Evolutionary conservation across 2,329 filamentous ascomycete genomes (phyloP).

Genomic region (Cryphonectria nitschkei): DNA sequence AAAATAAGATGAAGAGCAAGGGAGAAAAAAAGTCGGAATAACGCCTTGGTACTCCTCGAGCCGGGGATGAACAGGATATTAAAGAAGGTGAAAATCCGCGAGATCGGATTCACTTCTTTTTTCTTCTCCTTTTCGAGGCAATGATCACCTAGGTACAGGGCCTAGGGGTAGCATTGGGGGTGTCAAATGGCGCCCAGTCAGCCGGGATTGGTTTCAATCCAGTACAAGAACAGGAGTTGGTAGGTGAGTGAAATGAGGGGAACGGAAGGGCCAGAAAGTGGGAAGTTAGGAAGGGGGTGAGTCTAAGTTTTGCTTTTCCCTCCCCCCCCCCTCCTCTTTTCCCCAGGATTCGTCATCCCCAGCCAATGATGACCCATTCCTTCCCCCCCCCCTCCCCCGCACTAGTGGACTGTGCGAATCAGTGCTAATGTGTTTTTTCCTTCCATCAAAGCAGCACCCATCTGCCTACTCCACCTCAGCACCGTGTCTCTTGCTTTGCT

Average conservation of each 20-base stretch:
- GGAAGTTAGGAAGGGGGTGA: background rate
- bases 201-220: background rate
- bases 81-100: slow-evolving; percentile 27
- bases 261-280: background rate
- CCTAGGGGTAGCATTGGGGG: too few relatives aligned
- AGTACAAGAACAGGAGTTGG: slow-evolving; percentile 2
- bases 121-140: background rate
- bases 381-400: slow-evolving; percentile 18
- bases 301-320: slow-evolving; percentile 7
- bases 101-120: background rate
- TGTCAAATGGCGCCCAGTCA: background rate
- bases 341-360: background rate
- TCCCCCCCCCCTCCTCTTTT: background rate
- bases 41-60: background rate
- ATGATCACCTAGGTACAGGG: slow-evolving; percentile 11
- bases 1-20: background rate
- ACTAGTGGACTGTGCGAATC: slow-evolving; percentile 23
- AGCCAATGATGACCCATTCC: slow-evolving; percentile 6
- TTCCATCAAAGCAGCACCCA: slow-evolving; percentile 1
- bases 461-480: background rate
- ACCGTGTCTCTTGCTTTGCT: background rate
- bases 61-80: background rate
- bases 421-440: slow-evolving; percentile 12
- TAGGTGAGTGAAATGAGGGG: background rate
- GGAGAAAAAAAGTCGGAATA: background rate